Evolutionary conservation across 1,139 yeast species (phyloP).

Genomic region (Hansenula sp.): DNA sequence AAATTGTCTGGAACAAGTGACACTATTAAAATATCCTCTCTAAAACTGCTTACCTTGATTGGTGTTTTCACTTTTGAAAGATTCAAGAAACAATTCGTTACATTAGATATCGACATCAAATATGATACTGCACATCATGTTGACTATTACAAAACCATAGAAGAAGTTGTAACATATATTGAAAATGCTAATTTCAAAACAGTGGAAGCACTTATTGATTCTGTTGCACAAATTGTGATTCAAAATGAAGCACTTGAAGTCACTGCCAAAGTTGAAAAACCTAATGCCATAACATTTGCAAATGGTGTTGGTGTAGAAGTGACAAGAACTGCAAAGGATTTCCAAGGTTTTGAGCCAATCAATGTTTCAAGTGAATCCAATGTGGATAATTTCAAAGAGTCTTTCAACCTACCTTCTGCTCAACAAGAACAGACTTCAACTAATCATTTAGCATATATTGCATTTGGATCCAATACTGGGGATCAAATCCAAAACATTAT

Average conservation of each 20-base stretch:
- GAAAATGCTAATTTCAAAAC: constrained; percentile 80
- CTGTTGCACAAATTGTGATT: constrained; percentile 61
- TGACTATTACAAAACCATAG: constrained; percentile 33
- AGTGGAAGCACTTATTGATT: constrained; percentile 83
- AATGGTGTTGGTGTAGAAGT: constrained; percentile 88
- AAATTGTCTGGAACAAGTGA: constrained; percentile 28
- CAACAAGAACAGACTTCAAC: background rate
- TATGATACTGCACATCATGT: constrained; percentile 24
- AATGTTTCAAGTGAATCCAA: constrained; percentile 3
- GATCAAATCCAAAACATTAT: constrained; percentile 59
- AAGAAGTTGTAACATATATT: constrained; percentile 50
- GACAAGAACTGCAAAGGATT: constrained; percentile 39
- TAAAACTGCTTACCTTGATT: constrained; percentile 67
- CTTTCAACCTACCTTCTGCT: constrained; percentile 25
- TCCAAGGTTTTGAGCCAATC: constrained; percentile 13
- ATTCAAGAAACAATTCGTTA: constrained; percentile 68
- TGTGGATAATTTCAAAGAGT: background rate
- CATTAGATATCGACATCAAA: constrained; percentile 49
- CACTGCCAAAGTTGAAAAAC: constrained; percentile 68
- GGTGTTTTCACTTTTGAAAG: constrained; percentile 94
- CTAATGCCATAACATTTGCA: constrained; percentile 83
- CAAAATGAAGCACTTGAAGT: constrained; percentile 36
- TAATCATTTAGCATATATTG: constrained; percentile 61
- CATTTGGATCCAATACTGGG: constrained; percentile 89
- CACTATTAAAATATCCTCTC: constrained; percentile 42